Evolutionary conservation across 495 filamentous ascomycete genomes (phyloP), one percentile per base, ranked within the genome.

Genomic region (Penicillium herquei): DNA sequence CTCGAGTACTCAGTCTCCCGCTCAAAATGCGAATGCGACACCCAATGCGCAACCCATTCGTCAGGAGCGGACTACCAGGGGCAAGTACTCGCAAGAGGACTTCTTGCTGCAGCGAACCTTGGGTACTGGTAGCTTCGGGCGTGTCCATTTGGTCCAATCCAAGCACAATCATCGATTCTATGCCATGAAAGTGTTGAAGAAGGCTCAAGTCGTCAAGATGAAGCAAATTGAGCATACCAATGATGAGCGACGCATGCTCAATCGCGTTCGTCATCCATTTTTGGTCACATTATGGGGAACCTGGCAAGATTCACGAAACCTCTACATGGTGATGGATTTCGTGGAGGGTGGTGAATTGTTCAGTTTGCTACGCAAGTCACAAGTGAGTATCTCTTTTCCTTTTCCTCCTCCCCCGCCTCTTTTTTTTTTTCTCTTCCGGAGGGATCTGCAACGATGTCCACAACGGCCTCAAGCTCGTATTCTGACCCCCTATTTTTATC

Each of bases 271-370:
- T 67, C 92, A 98, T 76, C 92, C 94, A 1, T 98, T 98, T 75
- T 78, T 98, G 45, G 92, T 98, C 64, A 98, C 95, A 3, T 73
- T 98, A 43, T 98, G 95, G 95, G 95, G 95, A 34, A 98, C 94
- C 14, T 98, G 96, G 70, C 92, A 98, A 70, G 95, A 98, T 61
- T 81, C 89, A 16, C 87, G 86, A 69, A 98, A 98, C 67, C 76
- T 98, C 17, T 98, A 98, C 79, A 98, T 98, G 94, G 94, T 98
- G 60, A 98, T 98, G 94, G 94, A 98, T 66, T 98, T 98, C 76
- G 90, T 98, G n/a, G 95, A 98, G 72, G 94, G 94, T 61, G 94
- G 94, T 53, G 95, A 98, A 77, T 78, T 98, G 48, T 98, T 98
- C 72, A 97, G 92, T 65, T 69, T 98, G 61, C 77, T 98, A 52